Evolutionary conservation across 306 rosid species (phyloP), one percentile per base, ranked within the genome.

Genomic region (Vigna radiata): DNA sequence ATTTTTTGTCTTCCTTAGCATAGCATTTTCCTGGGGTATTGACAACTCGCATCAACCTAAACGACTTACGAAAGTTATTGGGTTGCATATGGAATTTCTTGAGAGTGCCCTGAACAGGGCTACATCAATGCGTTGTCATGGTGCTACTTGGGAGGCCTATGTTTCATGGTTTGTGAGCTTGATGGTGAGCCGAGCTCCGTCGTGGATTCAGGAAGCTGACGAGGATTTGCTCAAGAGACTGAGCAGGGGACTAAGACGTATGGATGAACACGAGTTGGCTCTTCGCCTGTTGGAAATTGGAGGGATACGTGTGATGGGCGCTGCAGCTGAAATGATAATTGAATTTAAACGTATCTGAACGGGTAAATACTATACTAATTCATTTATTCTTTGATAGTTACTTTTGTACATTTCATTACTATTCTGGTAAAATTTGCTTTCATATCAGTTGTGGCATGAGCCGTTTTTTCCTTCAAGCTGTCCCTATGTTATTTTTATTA

Each of bases 1-100:
- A 66, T 88, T 68, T 72, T 86, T 95, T 75, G 90, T 90, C 4
- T 85, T 95, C 70, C 85, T 90, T 56, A 56, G 63, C 15, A 17
- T 89, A 41, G 83, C 92, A 52, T 95, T 92, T 86, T 88, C 97
- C 17, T 92, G 93, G 93, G 97, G 96, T 6, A 85, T 89, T 63
- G 96, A 89, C 87, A 80, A 29, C 18, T 72, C 77, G 2, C 79
- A 82, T 23, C 47, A 85, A 31, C 89, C 95, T 13, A 83, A 83
- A 75, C 87, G 91, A 53, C 78, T 97, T 39, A 84, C 85, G 39
- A 70, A 31, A 75, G 79, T 92, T 80, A 84, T 94, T 0, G 85
- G 88, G 70, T 78, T 77, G 15, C 97, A 92, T 82, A 74, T 92
- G 48, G 91, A 88, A 56, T 95, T 95, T 88, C 82, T 92, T 33